phyloP scores from a whole-genome alignment of 352 stramenopile species.

The Globisporangium radiosum region DNA sequence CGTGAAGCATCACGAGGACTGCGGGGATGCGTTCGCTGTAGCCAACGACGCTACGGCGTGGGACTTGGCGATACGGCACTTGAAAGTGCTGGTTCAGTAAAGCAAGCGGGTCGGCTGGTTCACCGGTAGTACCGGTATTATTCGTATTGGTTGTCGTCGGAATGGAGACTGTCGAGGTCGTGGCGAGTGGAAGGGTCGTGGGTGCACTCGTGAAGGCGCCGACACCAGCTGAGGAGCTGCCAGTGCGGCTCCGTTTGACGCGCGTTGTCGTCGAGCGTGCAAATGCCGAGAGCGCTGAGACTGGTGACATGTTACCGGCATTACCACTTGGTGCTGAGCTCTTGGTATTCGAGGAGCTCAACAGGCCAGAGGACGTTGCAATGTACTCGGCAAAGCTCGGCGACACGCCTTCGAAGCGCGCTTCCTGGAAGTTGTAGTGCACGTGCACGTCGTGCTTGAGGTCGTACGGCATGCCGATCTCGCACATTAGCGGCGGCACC shows the following conservation, averaged over 20 bases:
- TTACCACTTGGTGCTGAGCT: not conserved
- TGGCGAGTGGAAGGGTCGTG: not conserved
- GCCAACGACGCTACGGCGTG: conserved; percentile 43
- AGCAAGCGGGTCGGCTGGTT: conserved; percentile 25
- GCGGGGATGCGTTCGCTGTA: conserved; percentile 80
- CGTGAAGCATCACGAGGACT: conserved; percentile 82
- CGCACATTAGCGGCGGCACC: conserved; percentile 18
- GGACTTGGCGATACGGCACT: conserved; percentile 67
- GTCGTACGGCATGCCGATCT: conserved; percentile 71
- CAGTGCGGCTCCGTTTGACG: conserved; percentile 32
- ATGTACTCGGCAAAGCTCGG: conserved; percentile 77
- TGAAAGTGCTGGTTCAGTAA: conserved; percentile 85
- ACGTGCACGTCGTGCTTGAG: conserved; percentile 83
- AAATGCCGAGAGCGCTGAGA: conserved; percentile 9
- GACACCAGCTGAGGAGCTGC: conserved; percentile 23
- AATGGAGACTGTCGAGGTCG: not conserved
- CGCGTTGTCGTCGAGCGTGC: conserved; percentile 7
- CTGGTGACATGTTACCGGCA: not conserved
- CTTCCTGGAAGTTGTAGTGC: conserved; percentile 81
- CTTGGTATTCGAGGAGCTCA: conserved; percentile 1
- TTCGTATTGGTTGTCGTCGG: not conserved
- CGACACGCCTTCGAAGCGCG: conserved; percentile 80
- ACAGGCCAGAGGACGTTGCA: conserved; percentile 15
- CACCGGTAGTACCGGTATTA: not conserved
- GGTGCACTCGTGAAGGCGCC: conserved; percentile 9